Evolutionary conservation across 2,329 filamentous ascomycete species (phyloP).

Genomic region (Neodidymelliopsis sp.): DNA sequence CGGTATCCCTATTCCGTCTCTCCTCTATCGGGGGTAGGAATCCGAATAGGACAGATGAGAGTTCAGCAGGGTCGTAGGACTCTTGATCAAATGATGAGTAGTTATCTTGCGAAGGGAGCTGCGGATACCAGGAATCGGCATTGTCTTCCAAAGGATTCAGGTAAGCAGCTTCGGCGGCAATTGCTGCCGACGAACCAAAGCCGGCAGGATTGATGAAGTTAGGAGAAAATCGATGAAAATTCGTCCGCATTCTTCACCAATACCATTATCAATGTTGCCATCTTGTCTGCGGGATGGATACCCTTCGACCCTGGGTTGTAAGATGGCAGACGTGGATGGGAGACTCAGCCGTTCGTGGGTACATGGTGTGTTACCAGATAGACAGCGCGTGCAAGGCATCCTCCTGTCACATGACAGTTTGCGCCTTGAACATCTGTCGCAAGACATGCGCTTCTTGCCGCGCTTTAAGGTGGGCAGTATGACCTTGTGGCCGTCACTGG

Average conservation of each 20-base stretch:
- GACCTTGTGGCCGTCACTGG: not conserved
- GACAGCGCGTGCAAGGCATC: slow-evolving; percentile 14
- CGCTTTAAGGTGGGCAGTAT: slow-evolving; percentile 9
- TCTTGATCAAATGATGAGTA: too few relatives aligned
- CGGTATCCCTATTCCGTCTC: too few relatives aligned
- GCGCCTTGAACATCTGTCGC: slow-evolving; percentile 13
- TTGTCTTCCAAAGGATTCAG: not conserved
- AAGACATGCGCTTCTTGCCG: slow-evolving; percentile 9
- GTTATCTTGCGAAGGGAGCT: too few relatives aligned
- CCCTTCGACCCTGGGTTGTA: too few relatives aligned
- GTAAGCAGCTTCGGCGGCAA: slow-evolving; percentile 1
- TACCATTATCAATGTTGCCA: not conserved
- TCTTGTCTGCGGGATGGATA: too few relatives aligned
- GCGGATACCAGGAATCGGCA: too few relatives aligned
- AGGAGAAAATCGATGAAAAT: slow-evolving; percentile 8
- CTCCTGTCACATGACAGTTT: slow-evolving; percentile 13
- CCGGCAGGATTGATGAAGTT: slow-evolving; percentile 9
- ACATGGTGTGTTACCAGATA: slow-evolving; percentile 2
- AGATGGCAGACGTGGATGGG: too few relatives aligned
- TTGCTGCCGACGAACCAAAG: not conserved
- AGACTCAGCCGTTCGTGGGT: too few relatives aligned
- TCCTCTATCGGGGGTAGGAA: too few relatives aligned
- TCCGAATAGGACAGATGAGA: too few relatives aligned
- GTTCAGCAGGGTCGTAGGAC: too few relatives aligned
- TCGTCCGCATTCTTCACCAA: not conserved